Base-by-base conservation (phyloP, 306 rosid species). In the Rosa multiflora region DNA sequence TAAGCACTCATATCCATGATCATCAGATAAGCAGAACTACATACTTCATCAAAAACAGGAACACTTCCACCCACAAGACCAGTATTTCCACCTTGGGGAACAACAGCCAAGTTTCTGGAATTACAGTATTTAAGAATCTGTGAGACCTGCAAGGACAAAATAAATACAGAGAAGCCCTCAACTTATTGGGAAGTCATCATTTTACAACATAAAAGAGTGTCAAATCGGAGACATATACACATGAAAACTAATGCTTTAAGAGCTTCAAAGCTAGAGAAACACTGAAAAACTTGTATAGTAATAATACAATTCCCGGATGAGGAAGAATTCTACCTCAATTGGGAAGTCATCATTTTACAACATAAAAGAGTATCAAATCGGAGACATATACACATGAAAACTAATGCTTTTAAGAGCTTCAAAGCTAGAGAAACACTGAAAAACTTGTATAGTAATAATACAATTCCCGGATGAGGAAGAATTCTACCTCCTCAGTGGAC, bases 21-120 rank as follows among this genome's bases (percentile, higher is more conserved):
- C 37, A 32, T 32, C 37, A 32, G 3, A 32, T 32, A 32, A 32
- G 37, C 37, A 32, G 37, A 32, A 47, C 46, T 42, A 70, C 71
- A 44, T 91, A 95, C 99, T 85, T 95, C 99, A 82, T 95, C 99
- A 89, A 87, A 95, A 67, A 95, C 96, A 80, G 99, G 99, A 71
- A 95, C 92, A 63, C 99, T 92, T 87, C 99, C 99, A 3, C 99
- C 99, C 8, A 95, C 99, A 86, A 94, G 97, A 74, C 99, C 97
- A 58, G 99, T 92, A 84, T 94, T 94, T 85, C 97, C 99, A 72
- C 99, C 99, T 86, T 94, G 99, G 8, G 99, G 99, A 83, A 91
- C 99, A 82, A 92, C 92, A 79, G 99, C 94, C 86, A 94, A 83
- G 85, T 80, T 62, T 84, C 99, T 89, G 67, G 94, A 94, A 82